Conservation (phyloP, 495 filamentous ascomycete species). For the Lasiosphaeria ovina region DNA sequence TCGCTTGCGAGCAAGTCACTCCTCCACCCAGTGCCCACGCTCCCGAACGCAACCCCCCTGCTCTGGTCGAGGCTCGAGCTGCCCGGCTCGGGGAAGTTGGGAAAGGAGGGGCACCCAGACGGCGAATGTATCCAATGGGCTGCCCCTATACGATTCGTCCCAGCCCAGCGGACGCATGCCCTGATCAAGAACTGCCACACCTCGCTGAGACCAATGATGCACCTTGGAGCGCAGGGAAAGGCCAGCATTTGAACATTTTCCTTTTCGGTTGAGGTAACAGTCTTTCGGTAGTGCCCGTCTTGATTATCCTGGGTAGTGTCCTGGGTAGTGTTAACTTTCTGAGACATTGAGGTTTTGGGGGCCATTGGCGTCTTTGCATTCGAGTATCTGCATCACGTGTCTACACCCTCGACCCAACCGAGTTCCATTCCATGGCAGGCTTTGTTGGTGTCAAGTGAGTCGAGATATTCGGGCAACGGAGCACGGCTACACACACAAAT, state of each 20-base stretch:
- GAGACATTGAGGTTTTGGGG: neutral
- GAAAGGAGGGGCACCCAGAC: conserved; percentile 15
- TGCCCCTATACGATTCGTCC: conserved; percentile 19
- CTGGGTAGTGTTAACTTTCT: no score
- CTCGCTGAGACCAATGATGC: neutral
- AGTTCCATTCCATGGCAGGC: no score
- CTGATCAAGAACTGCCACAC: neutral
- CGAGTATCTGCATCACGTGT: neutral
- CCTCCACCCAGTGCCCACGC: conserved; percentile 2
- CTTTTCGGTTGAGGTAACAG: neutral
- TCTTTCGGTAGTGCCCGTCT: neutral
- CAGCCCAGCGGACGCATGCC: conserved; percentile 25
- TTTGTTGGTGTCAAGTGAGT: no score
- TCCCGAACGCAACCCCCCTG: conserved; percentile 11
- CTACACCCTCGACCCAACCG: no score
- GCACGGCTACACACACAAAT: no score
- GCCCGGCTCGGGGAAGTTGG: neutral
- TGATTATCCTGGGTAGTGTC: neutral
- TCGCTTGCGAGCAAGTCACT: conserved; percentile 32
- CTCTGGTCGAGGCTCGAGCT: neutral
- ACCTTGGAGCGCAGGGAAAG: neutral
- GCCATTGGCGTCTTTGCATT: neutral
- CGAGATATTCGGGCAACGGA: no score
- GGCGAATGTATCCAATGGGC: conserved; percentile 21
- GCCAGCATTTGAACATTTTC: neutral